phyloP scores from a whole-genome alignment of 2,329 filamentous ascomycete genomes.

The Diplodia seriata region DNA sequence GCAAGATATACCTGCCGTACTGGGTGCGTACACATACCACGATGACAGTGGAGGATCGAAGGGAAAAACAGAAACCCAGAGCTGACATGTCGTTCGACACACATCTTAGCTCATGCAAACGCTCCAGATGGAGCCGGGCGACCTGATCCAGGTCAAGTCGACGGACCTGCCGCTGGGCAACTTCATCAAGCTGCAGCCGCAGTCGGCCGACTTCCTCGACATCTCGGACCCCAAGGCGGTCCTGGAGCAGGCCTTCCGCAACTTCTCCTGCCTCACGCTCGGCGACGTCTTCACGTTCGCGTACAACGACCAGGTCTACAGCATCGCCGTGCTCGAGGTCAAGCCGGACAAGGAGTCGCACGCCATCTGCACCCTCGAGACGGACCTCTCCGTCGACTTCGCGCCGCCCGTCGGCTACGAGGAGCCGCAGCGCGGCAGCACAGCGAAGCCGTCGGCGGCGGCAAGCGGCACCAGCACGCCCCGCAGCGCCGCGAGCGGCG shows the following conservation, averaged over 20 bases:
- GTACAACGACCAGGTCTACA: constrained; percentile 94
- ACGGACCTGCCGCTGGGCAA: constrained; percentile 89
- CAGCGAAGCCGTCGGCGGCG: constrained; percentile 49
- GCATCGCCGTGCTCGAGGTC: constrained; percentile 91
- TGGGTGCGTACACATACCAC: constrained; percentile 67
- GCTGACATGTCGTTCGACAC: constrained; percentile 33
- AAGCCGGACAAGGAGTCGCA: constrained; percentile 87
- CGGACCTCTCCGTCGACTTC: constrained; percentile 95
- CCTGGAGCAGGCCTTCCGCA: constrained; percentile 93
- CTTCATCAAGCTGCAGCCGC: constrained; percentile 95
- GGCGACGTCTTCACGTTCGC: constrained; percentile 95
- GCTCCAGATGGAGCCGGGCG: constrained; percentile 85
- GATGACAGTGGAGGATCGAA: no score
- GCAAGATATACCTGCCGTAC: constrained; percentile 92
- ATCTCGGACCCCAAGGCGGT: constrained; percentile 98
- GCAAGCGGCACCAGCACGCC: constrained; percentile 86
- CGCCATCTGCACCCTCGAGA: constrained; percentile 91
- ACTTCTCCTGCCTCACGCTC: constrained; percentile 91
- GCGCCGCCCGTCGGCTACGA: constrained; percentile 93
- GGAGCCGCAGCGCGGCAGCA: constrained; percentile 70
- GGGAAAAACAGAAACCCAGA: not conserved
- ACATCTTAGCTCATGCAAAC: constrained; percentile 84
- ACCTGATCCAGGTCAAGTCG: constrained; percentile 93
- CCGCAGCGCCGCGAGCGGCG: constrained; percentile 64
- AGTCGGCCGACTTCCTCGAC: constrained; percentile 91